Conservation (phyloP, 306 rosid genomes). For the Cercis canadensis region DNA sequence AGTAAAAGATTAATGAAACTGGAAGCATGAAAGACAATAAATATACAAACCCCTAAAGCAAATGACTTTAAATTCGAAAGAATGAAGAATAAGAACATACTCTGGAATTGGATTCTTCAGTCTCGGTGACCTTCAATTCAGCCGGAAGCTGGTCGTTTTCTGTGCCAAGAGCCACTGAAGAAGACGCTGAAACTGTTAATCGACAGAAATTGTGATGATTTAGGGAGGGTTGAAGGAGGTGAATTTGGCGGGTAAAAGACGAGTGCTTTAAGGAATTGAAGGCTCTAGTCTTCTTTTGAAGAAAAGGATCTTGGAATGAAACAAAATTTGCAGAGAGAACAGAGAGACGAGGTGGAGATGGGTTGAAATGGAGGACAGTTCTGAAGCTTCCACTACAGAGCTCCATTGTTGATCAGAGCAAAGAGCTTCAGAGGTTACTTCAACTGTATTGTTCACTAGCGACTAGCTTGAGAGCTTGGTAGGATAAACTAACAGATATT, state of each 20-base stretch:
- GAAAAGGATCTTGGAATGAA: constrained; percentile 28
- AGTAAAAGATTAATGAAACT: not conserved
- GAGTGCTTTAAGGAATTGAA: constrained; percentile 35
- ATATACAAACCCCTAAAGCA: not conserved
- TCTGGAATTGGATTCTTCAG: constrained; percentile 69
- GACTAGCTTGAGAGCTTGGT: no score
- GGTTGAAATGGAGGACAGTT: constrained; percentile 33
- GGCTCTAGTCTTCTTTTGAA: constrained; percentile 24
- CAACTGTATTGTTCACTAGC: not conserved
- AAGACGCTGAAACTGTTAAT: constrained; percentile 53
- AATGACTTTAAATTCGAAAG: not conserved
- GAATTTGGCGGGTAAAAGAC: constrained; percentile 47
- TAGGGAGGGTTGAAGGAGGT: constrained; percentile 35
- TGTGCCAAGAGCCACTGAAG: constrained; percentile 47
- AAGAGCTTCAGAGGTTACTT: not conserved
- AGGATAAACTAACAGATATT: no score
- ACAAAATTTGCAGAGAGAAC: constrained; percentile 22
- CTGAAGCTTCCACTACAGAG: constrained; percentile 58
- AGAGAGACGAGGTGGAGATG: constrained; percentile 40
- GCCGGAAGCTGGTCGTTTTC: constrained; percentile 71
- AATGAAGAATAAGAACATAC: constrained; percentile 42
- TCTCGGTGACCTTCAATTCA: constrained; percentile 63
- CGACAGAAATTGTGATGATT: constrained; percentile 35
- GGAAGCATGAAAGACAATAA: not conserved
- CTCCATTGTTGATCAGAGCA: constrained; percentile 55